Percentiles rank a stretch among this genome's conserved stretches.
phyloP scores from a whole-genome alignment of 2,329 filamentous ascomycete species.

The Davidsoniella eucalypti region DNA sequence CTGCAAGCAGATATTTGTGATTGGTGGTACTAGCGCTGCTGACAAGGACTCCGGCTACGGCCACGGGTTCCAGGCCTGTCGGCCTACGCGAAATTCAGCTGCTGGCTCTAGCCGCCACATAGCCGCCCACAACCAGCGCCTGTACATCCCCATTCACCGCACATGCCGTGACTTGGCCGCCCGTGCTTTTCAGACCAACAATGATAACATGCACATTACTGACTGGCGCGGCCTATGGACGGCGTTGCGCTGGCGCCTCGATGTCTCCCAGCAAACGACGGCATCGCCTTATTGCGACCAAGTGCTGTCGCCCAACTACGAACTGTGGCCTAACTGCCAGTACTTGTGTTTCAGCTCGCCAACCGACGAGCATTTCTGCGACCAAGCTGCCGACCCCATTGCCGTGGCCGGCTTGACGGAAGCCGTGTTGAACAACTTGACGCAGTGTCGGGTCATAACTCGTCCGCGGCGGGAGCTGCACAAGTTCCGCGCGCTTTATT shows the following conservation, averaged over 20 bases:
- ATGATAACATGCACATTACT: not conserved
- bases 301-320: slow-evolving; percentile 6
- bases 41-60: not conserved
- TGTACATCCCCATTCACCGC: slow-evolving; percentile 2
- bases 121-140: not conserved
- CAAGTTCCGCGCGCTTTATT: not conserved
- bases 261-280: not conserved
- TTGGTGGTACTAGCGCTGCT: not conserved
- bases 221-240: slow-evolving; percentile 2
- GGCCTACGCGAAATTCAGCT: not conserved
- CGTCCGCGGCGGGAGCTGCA: not conserved
- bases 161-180: slow-evolving; percentile 2
- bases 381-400: slow-evolving; percentile 1
- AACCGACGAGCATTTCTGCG: not conserved
- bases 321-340: slow-evolving; percentile 6
- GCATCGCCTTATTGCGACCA: not conserved
- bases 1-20: not conserved
- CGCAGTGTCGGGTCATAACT: not conserved
- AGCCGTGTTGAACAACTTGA: slow-evolving; percentile 1
- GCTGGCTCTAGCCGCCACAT: too few species aligned
- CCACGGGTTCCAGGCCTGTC: not conserved
- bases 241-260: slow-evolving; percentile 1
- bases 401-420: not conserved
- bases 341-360: not conserved
- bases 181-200: not conserved